Base-by-base conservation (phyloP, 805 yeast genomes). In the Zygosaccharomyces bisporus region DNA sequence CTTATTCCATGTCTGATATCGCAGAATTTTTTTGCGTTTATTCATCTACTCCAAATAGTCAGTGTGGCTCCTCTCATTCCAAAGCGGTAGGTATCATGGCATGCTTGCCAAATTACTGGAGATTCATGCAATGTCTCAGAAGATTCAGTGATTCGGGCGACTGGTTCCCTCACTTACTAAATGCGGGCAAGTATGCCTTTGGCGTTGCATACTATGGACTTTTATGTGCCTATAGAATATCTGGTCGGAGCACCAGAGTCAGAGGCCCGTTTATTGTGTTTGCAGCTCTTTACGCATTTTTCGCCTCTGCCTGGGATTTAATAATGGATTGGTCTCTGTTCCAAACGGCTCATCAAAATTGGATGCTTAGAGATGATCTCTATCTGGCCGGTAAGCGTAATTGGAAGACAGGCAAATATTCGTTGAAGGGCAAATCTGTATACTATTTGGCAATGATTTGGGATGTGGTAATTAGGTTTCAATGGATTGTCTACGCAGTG, bases 291-390 rank as follows among this genome's bases (percentile, higher is more conserved):
- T 90, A 93, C 63, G 79, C 96, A 0, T 40, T 81, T 0, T 77
- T 76, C 57, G 75, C 90, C 25, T 65, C 84, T 0, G 51, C 80
- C 3, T 93, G 99, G 99, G 99, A 93, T 66, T 69, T 93, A 4
- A 69, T 90, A 33, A 88, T 93, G 95, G 99, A 93, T 69, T 93
- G 96, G 91, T 89, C 97, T 2, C 69, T 93, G 56, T 72, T 85
- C 45, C 96, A 87, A 62, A 69, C 78, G 21, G 75, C 71, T 10
- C 73, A 83, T 2, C 71, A 73, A 47, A 74, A 84, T 60, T 65
- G 65, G 45, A 66, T 82, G 20, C 69, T 90, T 41, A 73, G 97
- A 54, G 81, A 86, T 57, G 83, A 86, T 56, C 69, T 90, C 39
- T 83, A 82, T 34, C 81, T 76, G 55, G 81, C 83, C 8, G 68